Evolutionary conservation across 2,329 filamentous ascomycete genomes (phyloP), one percentile per base, ranked within the genome.

Genomic region (Apiospora hydei): DNA sequence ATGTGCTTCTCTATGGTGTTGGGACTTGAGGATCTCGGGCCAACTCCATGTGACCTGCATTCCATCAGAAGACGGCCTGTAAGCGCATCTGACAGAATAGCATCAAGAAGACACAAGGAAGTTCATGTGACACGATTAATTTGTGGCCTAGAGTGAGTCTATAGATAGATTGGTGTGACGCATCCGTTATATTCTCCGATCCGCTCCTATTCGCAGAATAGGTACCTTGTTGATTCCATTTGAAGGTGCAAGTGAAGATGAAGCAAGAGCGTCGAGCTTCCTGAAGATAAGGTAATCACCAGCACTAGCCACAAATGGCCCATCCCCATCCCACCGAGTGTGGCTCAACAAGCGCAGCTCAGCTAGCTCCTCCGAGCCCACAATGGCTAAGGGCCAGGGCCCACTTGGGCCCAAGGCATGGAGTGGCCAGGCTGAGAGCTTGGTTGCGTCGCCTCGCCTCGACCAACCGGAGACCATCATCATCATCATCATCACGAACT

Each of bases 361-460:
- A 64, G 57, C 34, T 34, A 41, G 34, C 4, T 41, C 2, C 26
- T 30, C 53, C 18, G 8, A 41, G 57, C 44, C 66, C 66, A 47
- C 66, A 46, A 47, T 68, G 66, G 66, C 44, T n/a, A 44, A 47
- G 43, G 43, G 41, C 66, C n/a, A 10, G n/a, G 41, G 6, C 43
- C 57, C 57, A 64, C 57, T 47, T 38, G 43, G 66, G n/a, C 66
- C 18, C 66, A 68, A 68, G 66, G 41, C 44, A 26, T 47, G 66
- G 44, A 44, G 66, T 47, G 66, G 46, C 46, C 68, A 69, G 68
- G 68, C 68, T 69, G 68, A 69, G 68, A 69, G 68, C 68, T 69
- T 53, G 68, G 47, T 69, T 69, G 68, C 68, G 68, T 53, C 68
- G 68, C 47, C 68, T 69, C 47, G 68, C 46, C 68, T 53, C 34